phyloP scores from a whole-genome alignment of 2,329 filamentous ascomycete genomes.

The Fusarium sp. region DNA sequence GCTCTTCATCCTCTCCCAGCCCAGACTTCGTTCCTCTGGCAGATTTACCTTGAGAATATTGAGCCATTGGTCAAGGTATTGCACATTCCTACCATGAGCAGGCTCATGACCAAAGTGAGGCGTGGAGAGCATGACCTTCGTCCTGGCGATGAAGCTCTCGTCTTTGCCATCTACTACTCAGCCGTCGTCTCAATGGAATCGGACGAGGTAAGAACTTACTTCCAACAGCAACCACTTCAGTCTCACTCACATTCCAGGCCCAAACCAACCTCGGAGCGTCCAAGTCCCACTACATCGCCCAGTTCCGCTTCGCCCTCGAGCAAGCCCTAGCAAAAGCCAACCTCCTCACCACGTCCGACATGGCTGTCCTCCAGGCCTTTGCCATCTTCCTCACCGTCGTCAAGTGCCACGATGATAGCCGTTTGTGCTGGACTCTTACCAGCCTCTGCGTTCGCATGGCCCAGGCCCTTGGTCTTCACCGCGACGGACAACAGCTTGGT shows the following conservation, averaged over 20 bases:
- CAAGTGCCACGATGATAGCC: conserved; percentile 34
- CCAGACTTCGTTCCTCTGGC: conserved; percentile 28
- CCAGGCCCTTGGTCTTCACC: conserved; percentile 34
- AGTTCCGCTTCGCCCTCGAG: conserved; percentile 37
- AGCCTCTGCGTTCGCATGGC: conserved; percentile 33
- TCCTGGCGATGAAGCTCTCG: conserved; percentile 29
- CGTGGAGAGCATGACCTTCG: conserved; percentile 27
- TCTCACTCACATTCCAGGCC: conserved; percentile 16
- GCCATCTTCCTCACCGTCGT: conserved; percentile 33
- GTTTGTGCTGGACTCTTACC: conserved; percentile 33
- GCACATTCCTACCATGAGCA: conserved; percentile 34
- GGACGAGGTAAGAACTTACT: conserved; percentile 15
- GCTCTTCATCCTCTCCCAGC: conserved; percentile 30
- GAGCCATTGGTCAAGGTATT: conserved; percentile 33
- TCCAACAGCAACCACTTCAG: not conserved
- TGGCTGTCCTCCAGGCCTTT: conserved; percentile 33
- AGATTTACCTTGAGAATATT: conserved; percentile 35
- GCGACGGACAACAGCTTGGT: conserved; percentile 29
- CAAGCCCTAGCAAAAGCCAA: conserved; percentile 36
- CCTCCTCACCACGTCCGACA: conserved; percentile 31
- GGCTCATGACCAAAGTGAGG: conserved; percentile 29
- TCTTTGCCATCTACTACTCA: conserved; percentile 35
- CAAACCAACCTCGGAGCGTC: conserved; percentile 29
- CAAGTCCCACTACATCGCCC: conserved; percentile 27
- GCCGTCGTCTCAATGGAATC: conserved; percentile 25